phyloP scores from a whole-genome alignment of 768 basidiomycete species.

The Mycena metata region DNA sequence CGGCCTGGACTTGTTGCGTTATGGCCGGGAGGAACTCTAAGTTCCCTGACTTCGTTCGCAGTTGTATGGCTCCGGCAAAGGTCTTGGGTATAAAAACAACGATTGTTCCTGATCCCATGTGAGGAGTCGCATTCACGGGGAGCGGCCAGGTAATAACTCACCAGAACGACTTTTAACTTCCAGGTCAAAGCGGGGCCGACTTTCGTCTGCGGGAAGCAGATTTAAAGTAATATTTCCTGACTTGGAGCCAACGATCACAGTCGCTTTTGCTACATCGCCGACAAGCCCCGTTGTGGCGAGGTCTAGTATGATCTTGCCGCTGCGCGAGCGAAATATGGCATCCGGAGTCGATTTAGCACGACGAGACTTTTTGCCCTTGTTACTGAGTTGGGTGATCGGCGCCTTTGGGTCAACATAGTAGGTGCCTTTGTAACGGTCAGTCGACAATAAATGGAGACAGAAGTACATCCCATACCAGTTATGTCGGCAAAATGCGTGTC shows the following conservation, averaged over 20 bases:
- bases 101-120: slow-evolving; percentile 49
- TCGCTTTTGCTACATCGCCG: slow-evolving; percentile 47
- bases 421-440: slow-evolving; percentile 47
- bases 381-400: slow-evolving; percentile 44
- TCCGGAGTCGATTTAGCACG: slow-evolving; percentile 43
- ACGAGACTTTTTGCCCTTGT: slow-evolving; percentile 39
- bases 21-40: slow-evolving; percentile 49
- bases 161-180: slow-evolving; percentile 49
- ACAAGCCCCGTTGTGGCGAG: slow-evolving; percentile 55
- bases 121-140: slow-evolving; percentile 1
- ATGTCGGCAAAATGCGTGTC: slow-evolving; percentile 16
- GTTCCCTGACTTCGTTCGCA: slow-evolving; percentile 42
- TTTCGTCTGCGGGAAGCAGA: slow-evolving; percentile 51
- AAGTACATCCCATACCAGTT: slow-evolving; percentile 8
- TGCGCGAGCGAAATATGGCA: slow-evolving; percentile 57
- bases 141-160: slow-evolving; percentile 30
- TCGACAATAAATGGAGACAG: background rate
- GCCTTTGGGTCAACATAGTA: slow-evolving; percentile 57
- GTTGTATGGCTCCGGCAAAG: slow-evolving; percentile 49
- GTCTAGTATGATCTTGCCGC: slow-evolving; percentile 54
- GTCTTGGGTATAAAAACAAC: slow-evolving; percentile 49
- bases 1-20: slow-evolving; percentile 42
- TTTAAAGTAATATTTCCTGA: slow-evolving; percentile 56
- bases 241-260: slow-evolving; percentile 52
- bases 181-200: slow-evolving; percentile 54